Conservation (phyloP, 1,284 basidiomycete species). For the Phenoliferia sp. region DNA sequence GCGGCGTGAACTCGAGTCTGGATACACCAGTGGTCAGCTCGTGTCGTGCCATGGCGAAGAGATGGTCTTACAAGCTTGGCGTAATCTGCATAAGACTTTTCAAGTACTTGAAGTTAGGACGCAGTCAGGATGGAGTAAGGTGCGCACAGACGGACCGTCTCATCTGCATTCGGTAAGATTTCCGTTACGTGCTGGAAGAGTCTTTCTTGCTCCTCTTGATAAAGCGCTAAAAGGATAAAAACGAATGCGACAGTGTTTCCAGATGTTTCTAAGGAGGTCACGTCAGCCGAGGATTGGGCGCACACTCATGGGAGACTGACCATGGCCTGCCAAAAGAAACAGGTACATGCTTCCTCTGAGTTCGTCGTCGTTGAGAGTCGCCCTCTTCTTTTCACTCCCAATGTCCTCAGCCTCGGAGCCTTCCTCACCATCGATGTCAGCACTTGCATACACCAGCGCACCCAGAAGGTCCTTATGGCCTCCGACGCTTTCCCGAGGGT, state of each 20-base stretch:
- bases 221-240: slow-evolving; percentile 53
- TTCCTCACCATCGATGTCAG: slow-evolving; percentile 19
- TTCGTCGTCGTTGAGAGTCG: not conserved
- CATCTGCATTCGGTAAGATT: slow-evolving; percentile 44
- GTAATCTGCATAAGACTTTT: not conserved
- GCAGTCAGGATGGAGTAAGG: no score
- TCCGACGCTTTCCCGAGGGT: slow-evolving; percentile 4
- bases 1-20: slow-evolving; percentile 48
- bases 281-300: slow-evolving; percentile 15
- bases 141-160: slow-evolving; percentile 32
- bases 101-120: no score
- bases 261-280: slow-evolving; percentile 46
- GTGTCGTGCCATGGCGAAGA: no score
- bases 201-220: slow-evolving; percentile 59
- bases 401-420: no score
- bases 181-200: slow-evolving; percentile 53
- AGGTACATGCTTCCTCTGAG: not conserved
- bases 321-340: not conserved
- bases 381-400: not conserved
- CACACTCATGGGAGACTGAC: not conserved
- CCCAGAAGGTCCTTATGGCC: not conserved
- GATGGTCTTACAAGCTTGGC: slow-evolving; percentile 3
- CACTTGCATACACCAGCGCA: slow-evolving; percentile 14
- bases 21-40: not conserved
- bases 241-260: slow-evolving; percentile 57